Evolutionary conservation across 805 yeast species (phyloP).

Genomic region (Kurtzmaniella fragi): DNA sequence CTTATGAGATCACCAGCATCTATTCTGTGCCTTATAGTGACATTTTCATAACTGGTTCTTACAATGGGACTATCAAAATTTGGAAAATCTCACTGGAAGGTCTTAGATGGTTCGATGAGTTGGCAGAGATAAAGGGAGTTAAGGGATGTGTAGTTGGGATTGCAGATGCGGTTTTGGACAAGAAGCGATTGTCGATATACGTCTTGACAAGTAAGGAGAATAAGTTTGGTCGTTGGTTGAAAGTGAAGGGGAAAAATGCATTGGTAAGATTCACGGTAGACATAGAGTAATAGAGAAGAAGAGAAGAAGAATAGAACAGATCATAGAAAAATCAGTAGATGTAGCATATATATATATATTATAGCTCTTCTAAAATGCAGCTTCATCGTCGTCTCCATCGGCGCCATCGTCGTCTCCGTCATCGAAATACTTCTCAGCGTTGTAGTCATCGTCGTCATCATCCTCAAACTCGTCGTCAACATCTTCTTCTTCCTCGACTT

Average conservation of each 20-base stretch:
- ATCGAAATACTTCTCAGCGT: conserved; percentile 76
- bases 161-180: conserved; percentile 50
- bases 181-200: conserved; percentile 43
- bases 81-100: conserved; percentile 69
- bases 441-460: conserved; percentile 73
- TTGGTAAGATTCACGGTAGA: conserved; percentile 37
- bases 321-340: too few species aligned
- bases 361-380: conserved; percentile 46
- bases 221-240: conserved; percentile 82
- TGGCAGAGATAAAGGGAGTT: conserved; percentile 56
- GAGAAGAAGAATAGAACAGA: too few species aligned
- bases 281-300: conserved; percentile 10
- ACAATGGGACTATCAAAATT: conserved; percentile 69
- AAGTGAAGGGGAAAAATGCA: conserved; percentile 67
- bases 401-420: conserved; percentile 58
- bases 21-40: conserved; percentile 83
- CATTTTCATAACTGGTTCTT: conserved; percentile 82
- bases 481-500: conserved; percentile 45
- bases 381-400: conserved; percentile 64
- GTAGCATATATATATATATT: neutral
- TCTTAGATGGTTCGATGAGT: conserved; percentile 51
- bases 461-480: conserved; percentile 66
- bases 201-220: conserved; percentile 82
- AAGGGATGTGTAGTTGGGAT: conserved; percentile 69
- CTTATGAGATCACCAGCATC: conserved; percentile 81